Percentiles rank a stretch among this genome's conserved stretches.
Conservation (phyloP, 2,329 filamentous ascomycete genomes). For the Exophiala spinifera region DNA sequence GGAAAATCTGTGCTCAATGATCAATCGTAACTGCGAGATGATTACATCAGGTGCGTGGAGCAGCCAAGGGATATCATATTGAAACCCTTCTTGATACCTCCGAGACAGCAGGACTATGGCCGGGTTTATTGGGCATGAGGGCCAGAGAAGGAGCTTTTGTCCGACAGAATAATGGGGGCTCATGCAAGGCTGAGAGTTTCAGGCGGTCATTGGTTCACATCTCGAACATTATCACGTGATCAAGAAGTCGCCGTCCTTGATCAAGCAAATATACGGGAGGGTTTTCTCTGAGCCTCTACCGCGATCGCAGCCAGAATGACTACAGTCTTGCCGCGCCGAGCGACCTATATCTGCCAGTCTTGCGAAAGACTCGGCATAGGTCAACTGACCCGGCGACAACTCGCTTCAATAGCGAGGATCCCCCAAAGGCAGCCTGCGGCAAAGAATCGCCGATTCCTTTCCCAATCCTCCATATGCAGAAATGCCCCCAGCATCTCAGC, state of each 20-base stretch:
- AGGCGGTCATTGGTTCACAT: too few species aligned
- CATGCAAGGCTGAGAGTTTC: not conserved
- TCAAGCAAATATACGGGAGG: too few species aligned
- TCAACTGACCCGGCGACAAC: slow-evolving; percentile 9
- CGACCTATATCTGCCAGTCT: slow-evolving; percentile 20
- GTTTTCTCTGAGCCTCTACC: too few species aligned
- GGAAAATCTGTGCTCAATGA: too few species aligned
- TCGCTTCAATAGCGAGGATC: slow-evolving; percentile 8
- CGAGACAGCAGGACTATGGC: too few species aligned
- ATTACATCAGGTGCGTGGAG: not conserved
- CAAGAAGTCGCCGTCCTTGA: not conserved
- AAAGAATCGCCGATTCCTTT: slow-evolving; percentile 7
- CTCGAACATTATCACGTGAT: not conserved
- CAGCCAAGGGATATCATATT: too few species aligned
- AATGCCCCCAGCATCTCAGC: not conserved
- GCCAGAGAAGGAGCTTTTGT: too few species aligned
- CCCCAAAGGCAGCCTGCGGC: slow-evolving; percentile 6
- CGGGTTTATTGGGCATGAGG: too few species aligned
- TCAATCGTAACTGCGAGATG: too few species aligned
- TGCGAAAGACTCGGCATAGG: slow-evolving; percentile 15
- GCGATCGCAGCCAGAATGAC: slow-evolving; percentile 8
- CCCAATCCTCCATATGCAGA: not conserved
- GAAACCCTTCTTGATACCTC: not conserved
- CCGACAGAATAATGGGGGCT: not conserved
- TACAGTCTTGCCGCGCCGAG: slow-evolving; percentile 17